Base-by-base conservation (phyloP, 176 grass and related monocot genomes). In the Phoenix dactylifera region DNA sequence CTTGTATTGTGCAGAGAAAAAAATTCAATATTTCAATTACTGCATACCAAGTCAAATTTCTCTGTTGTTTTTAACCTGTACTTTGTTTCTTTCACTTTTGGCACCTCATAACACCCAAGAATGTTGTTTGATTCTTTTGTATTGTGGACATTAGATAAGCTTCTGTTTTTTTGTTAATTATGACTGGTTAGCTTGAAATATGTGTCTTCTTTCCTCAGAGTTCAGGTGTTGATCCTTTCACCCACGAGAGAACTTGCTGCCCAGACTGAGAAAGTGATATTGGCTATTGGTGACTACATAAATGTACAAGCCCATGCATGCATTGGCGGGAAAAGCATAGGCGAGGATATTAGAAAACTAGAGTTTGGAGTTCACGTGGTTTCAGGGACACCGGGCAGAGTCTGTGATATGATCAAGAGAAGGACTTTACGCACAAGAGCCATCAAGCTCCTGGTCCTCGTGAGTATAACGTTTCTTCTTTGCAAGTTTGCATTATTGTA, bases 381-480 rank as follows among this genome's bases (percentile, higher is more conserved):
- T 17, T 95, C 91, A 4, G 91, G 91, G 66, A 95, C 91, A 16
- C 91, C 91, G 16, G 91, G 91, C 9, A 81, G 81, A 70, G 87
- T 90, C 4, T 82, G 65, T 60, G 87, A 91, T 61, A 88, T 88
- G 92, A 97, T 91, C 71, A 97, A 91, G 65, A 85, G 92, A 49
- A 81, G 81, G 44, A 82, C 84, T 16, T 72, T 97, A 61, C 84
- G 87, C 15, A 91, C 92, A 51, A 88, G 92, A 74, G 81, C 80
- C 49, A 80, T 97, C 64, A 97, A 83, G 63, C 87, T 97, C 51
- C 51, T 97, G 58, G 50, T 91, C 61, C 75, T 97, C 50, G 92
- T 97, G 62, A 26, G 78, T 78, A 70, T 52, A 3, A 4, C 32
- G 17, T 55, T 25, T 44, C 18, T 18, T 26, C 18, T 29, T 56